phyloP scores from a whole-genome alignment of 2,329 filamentous ascomycete species.

The Sporothrix globosa region DNA sequence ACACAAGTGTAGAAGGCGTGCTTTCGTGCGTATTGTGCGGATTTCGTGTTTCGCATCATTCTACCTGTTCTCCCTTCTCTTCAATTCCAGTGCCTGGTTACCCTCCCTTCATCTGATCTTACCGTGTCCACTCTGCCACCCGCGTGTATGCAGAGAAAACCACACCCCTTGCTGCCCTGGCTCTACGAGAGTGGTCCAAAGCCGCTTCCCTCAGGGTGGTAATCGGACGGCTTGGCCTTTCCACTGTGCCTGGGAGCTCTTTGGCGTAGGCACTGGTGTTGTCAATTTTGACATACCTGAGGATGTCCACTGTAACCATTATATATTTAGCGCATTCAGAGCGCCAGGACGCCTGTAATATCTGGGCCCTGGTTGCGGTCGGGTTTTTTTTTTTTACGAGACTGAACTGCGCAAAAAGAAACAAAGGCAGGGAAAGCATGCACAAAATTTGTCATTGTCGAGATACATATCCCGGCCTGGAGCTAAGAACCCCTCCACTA shows the following conservation, averaged over 20 bases:
- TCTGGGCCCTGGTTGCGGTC: no score
- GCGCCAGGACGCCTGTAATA: no score
- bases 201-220: no score
- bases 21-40: neutral
- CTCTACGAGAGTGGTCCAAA: no score
- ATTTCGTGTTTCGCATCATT: neutral
- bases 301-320: no score
- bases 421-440: neutral
- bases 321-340: no score
- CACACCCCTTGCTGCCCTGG: neutral
- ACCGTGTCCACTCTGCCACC: neutral
- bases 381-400: no score
- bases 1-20: neutral
- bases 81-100: neutral
- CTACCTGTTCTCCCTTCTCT: neutral
- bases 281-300: no score
- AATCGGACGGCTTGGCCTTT: neutral
- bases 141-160: neutral
- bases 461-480: neutral
- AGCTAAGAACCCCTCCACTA: neutral
- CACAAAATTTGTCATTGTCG: neutral
- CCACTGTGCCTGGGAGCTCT: neutral
- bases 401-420: neutral
- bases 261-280: neutral
- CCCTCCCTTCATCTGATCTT: conserved; percentile 17